Conservation (phyloP, 257 asterid species). For the Solanum gracilifrons region DNA sequence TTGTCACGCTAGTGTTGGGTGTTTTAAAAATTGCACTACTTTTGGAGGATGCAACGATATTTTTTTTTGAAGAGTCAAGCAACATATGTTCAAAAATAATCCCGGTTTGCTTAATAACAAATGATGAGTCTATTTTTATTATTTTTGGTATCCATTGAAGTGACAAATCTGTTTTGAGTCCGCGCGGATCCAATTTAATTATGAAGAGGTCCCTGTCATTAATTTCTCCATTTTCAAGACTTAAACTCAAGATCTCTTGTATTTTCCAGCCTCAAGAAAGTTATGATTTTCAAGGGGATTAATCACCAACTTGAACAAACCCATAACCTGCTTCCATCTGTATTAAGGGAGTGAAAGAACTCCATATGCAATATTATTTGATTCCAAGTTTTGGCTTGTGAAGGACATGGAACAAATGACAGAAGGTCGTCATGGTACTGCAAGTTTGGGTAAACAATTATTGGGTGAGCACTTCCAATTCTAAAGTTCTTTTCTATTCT, state of each 20-base stretch:
- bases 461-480: background rate
- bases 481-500: background rate
- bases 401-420: background rate
- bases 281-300: too few relatives aligned
- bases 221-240: background rate
- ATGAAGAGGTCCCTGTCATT: background rate
- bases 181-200: background rate
- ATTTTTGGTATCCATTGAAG: background rate
- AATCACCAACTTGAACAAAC: too few relatives aligned
- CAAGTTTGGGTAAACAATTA: background rate
- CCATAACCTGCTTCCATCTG: background rate
- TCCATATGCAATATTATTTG: too few relatives aligned
- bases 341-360: background rate
- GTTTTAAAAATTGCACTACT: background rate
- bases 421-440: background rate
- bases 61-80: background rate
- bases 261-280: too few relatives aligned
- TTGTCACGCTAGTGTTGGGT: background rate
- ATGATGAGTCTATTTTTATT: background rate
- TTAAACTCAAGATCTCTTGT: too few relatives aligned
- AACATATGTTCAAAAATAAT: background rate
- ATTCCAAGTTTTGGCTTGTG: background rate
- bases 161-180: background rate
- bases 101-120: background rate
- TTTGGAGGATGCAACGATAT: background rate